phyloP scores from a whole-genome alignment of 2,329 filamentous ascomycete species.

The Septoria petroselini region DNA sequence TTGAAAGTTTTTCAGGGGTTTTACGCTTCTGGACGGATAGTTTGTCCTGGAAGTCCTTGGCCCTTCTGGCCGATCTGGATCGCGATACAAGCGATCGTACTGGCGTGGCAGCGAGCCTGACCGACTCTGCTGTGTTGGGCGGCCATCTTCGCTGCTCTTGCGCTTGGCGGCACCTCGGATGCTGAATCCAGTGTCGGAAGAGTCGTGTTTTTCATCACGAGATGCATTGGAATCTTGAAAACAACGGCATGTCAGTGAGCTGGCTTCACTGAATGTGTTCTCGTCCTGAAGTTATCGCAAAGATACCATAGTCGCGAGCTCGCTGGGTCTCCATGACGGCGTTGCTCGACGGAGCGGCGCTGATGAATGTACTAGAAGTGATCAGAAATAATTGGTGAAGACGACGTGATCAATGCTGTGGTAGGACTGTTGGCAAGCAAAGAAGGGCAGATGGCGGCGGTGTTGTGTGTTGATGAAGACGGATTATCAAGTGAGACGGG shows the following conservation, averaged over 20 bases:
- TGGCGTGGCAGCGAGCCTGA: conserved; percentile 14
- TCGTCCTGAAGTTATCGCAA: conserved; percentile 14
- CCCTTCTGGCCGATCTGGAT: conserved; percentile 14
- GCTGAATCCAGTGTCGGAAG: conserved; percentile 15
- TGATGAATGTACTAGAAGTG: no score
- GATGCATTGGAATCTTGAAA: conserved; percentile 16
- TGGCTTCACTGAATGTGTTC: conserved; percentile 17
- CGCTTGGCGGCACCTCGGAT: conserved; percentile 18
- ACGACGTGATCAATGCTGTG: no score
- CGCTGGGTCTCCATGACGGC: conserved; percentile 20
- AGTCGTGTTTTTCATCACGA: conserved; percentile 7
- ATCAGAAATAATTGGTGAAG: no score
- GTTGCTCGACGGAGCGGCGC: conserved; percentile 55
- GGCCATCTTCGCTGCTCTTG: conserved; percentile 6
- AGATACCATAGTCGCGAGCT: conserved; percentile 22
- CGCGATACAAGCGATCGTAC: conserved; percentile 14
- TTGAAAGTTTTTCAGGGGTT: conserved; percentile 1
- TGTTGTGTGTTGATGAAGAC: no score
- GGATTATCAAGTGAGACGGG: no score
- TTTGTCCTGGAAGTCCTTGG: not conserved
- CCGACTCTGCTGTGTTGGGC: conserved; percentile 1
- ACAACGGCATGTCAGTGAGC: conserved; percentile 19
- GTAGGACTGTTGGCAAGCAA: no score
- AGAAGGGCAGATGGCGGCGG: no score
- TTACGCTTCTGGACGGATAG: conserved; percentile 16